phyloP scores from a whole-genome alignment of 148 eudicot species.

The Rhododendron henanense region DNA sequence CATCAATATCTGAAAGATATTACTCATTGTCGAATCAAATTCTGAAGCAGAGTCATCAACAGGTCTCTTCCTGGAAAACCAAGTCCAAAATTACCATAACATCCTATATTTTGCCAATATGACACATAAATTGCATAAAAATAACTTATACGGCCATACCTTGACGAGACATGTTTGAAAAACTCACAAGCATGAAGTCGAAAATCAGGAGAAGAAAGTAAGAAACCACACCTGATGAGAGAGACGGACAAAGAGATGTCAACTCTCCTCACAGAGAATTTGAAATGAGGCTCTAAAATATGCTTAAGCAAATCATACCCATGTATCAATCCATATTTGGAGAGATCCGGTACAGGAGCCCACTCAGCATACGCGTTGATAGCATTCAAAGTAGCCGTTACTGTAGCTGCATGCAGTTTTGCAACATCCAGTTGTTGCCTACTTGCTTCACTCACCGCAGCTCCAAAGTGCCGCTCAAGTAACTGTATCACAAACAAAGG shows the following conservation, averaged over 20 bases:
- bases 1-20: constrained; percentile 68
- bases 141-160: constrained; percentile 41
- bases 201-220: constrained; percentile 91
- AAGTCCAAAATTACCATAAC: constrained; percentile 9
- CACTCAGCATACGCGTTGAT: constrained; percentile 96
- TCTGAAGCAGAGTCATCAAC: constrained; percentile 64
- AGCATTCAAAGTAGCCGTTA: constrained; percentile 84
- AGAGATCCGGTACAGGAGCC: constrained; percentile 94
- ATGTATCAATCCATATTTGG: constrained; percentile 75
- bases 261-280: neutral
- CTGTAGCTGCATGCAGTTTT: constrained; percentile 90
- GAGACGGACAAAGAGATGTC: neutral
- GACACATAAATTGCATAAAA: constrained; percentile 1
- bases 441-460: constrained; percentile 81
- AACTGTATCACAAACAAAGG: constrained; percentile 39
- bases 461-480: constrained; percentile 92
- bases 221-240: constrained; percentile 75
- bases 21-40: constrained; percentile 78
- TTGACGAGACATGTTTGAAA: constrained; percentile 81
- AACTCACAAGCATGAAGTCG: constrained; percentile 97
- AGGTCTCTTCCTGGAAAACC: constrained; percentile 78
- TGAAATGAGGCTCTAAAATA: neutral
- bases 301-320: constrained; percentile 44
- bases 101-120: neutral
- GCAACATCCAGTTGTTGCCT: constrained; percentile 74